Base-by-base conservation (phyloP, 75 land plant species). In the Cunninghamia lanceolata region DNA sequence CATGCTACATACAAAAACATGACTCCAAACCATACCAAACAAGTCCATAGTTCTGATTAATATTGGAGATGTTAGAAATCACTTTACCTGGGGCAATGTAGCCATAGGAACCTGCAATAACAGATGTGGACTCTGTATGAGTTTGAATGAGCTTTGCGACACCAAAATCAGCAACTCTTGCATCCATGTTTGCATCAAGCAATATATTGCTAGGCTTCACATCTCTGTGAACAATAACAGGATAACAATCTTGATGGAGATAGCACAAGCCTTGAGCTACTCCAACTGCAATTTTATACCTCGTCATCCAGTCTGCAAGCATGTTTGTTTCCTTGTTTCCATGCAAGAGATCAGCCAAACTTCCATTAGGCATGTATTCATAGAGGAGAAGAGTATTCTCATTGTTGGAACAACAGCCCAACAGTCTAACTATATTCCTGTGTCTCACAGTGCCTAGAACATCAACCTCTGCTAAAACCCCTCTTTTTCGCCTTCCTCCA, bases 291-390 rank as follows among this genome's bases (percentile, higher is more conserved):
- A 94, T 86, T 42, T 91, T 88, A 83, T 92, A 92, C 77, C 96
- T 85, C 0, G 91, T 87, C 74, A 86, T 89, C 96, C 96, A 94
- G 47, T 94, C 94, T 21, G 87, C 87, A 83, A 91, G 76, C 77
- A 89, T 32, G 68, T 80, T 86, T 36, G 85, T 91, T 19, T 50
- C 86, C 71, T 87, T 82, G 28, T 87, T 89, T 35, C 91, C 90
- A 86, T 94, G 96, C 79, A 94, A 80, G 32, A 88, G 86, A 35
- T 89, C 90, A 10, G 90, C 93, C 79, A 94, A 88, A 83, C 88
- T 93, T 59, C 96, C 96, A 86, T 94, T 93, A 25, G 94, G 93
- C 96, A 94, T 93, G 90, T 92, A 94, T 86, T 94, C 96, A 75
- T 94, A 94, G 38, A 94, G 82, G 83, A 94, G 89, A 84, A 93